Percentiles rank a stretch among this genome's conserved stretches.
Evolutionary conservation across 2,329 filamentous ascomycete genomes (phyloP).

Genomic region (Penicillium sp.): DNA sequence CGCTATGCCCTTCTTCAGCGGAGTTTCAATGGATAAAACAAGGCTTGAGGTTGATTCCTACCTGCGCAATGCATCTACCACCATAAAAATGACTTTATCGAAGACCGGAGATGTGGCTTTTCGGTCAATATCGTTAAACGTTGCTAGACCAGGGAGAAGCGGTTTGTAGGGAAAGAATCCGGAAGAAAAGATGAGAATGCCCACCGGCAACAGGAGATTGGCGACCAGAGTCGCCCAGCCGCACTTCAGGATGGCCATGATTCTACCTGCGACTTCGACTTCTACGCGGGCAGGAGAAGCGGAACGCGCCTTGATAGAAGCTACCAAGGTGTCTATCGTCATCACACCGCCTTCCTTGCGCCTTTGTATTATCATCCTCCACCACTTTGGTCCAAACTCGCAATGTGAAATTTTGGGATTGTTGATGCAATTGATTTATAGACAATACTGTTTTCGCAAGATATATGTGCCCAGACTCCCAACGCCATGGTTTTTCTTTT

Average conservation of each 20-base stretch:
- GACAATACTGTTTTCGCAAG: background rate
- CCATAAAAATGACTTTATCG: slow-evolving; percentile 92
- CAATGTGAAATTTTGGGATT: background rate
- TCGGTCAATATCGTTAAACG: slow-evolving; percentile 54
- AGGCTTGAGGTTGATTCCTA: slow-evolving; percentile 38
- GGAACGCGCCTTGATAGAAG: background rate
- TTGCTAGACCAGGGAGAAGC: slow-evolving; percentile 78
- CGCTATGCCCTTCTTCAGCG: slow-evolving; percentile 54
- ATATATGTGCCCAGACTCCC: slow-evolving; percentile 11
- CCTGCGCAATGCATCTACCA: slow-evolving; percentile 91
- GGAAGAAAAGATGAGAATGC: slow-evolving; percentile 73
- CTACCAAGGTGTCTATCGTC: slow-evolving; percentile 5
- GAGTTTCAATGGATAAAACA: background rate
- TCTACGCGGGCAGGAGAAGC: background rate
- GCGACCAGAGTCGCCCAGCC: slow-evolving; percentile 57
- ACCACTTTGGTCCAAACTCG: background rate
- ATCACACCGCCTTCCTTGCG: slow-evolving; percentile 17
- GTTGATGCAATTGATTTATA: slow-evolving; percentile 1
- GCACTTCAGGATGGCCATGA: slow-evolving; percentile 24
- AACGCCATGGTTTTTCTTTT: slow-evolving; percentile 10
- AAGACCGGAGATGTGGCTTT: slow-evolving; percentile 65
- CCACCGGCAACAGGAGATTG: slow-evolving; percentile 74
- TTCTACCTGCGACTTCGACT: slow-evolving; percentile 3
- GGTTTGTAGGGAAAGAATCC: slow-evolving; percentile 99
- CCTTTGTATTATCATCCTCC: background rate